A percentile compares a stretch with the other conserved stretches of the same genome.
phyloP scores from a whole-genome alignment of 2,329 filamentous ascomycete species.

The Sporothrix inflata region DNA sequence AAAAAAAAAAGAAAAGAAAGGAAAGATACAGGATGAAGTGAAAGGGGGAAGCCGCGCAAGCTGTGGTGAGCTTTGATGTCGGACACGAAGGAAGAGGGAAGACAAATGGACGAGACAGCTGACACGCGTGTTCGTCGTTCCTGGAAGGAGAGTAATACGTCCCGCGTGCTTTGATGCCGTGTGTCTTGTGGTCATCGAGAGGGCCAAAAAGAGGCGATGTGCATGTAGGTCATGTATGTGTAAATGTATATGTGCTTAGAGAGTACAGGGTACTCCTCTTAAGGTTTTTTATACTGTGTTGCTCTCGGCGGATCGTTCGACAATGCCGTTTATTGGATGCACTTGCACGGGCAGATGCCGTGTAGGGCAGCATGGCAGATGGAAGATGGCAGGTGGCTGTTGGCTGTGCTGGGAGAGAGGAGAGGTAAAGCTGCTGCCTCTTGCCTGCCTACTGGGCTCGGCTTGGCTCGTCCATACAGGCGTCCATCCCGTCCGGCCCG shows the following conservation, averaged over 20 bases:
- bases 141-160: background rate
- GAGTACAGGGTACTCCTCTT: background rate
- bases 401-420: background rate
- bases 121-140: background rate
- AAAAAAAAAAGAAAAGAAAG: background rate
- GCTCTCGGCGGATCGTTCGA: background rate
- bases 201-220: constrained; percentile 3
- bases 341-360: constrained; percentile 7
- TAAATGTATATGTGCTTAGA: background rate
- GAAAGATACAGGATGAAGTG: background rate
- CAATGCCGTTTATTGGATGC: background rate
- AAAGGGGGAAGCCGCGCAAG: constrained; percentile 5
- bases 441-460: background rate
- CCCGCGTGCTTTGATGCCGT: background rate
- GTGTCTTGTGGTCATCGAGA: constrained; percentile 2
- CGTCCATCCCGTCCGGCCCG: constrained; percentile 18
- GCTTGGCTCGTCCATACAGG: background rate
- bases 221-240: constrained; percentile 6
- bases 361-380: background rate
- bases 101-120: background rate
- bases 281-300: background rate
- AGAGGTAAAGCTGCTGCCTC: background rate
- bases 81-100: background rate
- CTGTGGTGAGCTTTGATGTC: background rate
- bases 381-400: background rate